These are phyloP conservation scores for Mucor mucedo DNA, from an alignment of 371 early-diverging fungal genomes.

Conservation along the genomic window DNA sequence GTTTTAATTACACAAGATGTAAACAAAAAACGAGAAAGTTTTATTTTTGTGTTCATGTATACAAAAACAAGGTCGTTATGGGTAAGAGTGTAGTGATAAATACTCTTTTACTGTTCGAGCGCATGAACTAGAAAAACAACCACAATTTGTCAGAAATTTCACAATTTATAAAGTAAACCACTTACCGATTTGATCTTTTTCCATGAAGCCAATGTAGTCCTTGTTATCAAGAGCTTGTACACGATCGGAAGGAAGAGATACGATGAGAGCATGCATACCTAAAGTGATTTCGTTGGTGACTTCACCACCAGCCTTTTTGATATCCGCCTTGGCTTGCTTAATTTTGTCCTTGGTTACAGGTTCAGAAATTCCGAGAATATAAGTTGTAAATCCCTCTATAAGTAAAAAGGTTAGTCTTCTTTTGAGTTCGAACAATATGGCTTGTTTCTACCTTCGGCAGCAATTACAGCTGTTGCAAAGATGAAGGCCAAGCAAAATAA, in stretches of 20 bases:
- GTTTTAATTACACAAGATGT: neutral
- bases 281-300: constrained; percentile 19
- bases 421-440: neutral
- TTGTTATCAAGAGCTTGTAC: constrained; percentile 23
- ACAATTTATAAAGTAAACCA: neutral
- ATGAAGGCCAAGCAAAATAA: constrained; percentile 8
- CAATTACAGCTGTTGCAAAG: constrained; percentile 6
- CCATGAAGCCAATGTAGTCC: constrained; percentile 31
- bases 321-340: constrained; percentile 25
- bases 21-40: neutral
- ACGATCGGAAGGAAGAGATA: constrained; percentile 25
- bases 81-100: neutral
- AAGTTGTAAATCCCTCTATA: constrained; percentile 23
- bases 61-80: too few species aligned
- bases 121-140: constrained; percentile 17
- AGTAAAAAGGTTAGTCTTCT: neutral
- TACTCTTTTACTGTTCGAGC: constrained; percentile 3
- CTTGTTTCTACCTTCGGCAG: constrained; percentile 19
- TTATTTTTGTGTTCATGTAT: neutral
- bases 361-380: constrained; percentile 13
- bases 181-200: constrained; percentile 24
- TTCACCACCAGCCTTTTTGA: constrained; percentile 25
- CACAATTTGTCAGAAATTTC: neutral
- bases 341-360: constrained; percentile 18
- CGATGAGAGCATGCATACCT: constrained; percentile 23